phyloP scores from a whole-genome alignment of 2,329 filamentous ascomycete genomes.

The Aureobasidium sp. region DNA sequence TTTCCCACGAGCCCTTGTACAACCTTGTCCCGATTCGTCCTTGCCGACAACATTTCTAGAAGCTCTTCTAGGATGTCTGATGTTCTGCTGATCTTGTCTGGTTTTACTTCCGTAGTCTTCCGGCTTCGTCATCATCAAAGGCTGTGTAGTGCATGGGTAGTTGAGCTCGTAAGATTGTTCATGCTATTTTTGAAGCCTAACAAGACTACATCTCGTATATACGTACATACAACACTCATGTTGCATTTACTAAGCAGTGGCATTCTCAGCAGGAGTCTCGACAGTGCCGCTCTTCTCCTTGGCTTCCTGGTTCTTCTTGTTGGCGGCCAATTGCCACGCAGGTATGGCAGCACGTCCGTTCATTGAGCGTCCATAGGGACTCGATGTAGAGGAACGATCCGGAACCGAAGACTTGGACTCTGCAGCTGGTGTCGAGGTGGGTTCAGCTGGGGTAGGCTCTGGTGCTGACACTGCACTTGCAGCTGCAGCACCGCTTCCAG shows the following conservation, averaged over 20 bases:
- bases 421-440: constrained; percentile 23
- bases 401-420: neutral
- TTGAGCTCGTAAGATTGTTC: too few relatives aligned
- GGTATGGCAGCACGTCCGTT: constrained; percentile 33
- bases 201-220: too few relatives aligned
- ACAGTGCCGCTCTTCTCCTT: constrained; percentile 10
- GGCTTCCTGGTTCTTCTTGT: constrained; percentile 36
- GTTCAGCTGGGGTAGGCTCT: constrained; percentile 11
- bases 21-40: neutral
- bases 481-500: neutral
- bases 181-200: too few relatives aligned
- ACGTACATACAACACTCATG: too few relatives aligned
- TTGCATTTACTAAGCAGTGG: neutral
- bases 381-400: constrained; percentile 9
- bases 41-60: neutral
- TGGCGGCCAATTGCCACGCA: constrained; percentile 45
- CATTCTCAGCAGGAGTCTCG: constrained; percentile 6
- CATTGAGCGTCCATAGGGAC: constrained; percentile 13
- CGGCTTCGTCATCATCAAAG: too few relatives aligned
- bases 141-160: too few relatives aligned
- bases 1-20: neutral
- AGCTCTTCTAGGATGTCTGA: neutral
- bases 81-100: too few relatives aligned
- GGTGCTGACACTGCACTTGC: neutral
- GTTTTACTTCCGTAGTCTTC: too few relatives aligned